These are phyloP conservation scores for Bruguiera sexangula DNA, from an alignment of 345 rosid genomes.

Conservation along the genomic window DNA sequence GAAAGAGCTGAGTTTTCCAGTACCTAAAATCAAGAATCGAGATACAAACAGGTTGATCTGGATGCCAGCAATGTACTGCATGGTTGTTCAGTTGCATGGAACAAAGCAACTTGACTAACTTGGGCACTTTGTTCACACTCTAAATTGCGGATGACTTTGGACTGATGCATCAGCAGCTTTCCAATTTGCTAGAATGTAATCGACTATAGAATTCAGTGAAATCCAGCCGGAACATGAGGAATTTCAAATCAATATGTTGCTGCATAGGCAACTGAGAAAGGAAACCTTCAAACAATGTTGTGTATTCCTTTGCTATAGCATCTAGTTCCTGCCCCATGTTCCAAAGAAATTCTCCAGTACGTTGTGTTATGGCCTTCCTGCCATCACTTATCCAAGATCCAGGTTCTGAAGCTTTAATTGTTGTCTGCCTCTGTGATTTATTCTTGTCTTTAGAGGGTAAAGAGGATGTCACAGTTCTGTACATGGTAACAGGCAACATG, in stretches of 20 bases:
- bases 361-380: constrained; percentile 77
- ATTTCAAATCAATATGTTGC: constrained; percentile 86
- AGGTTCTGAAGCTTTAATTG: constrained; percentile 42
- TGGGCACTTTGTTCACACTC: constrained; percentile 12
- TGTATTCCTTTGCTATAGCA: constrained; percentile 66
- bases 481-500: neutral
- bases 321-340: constrained; percentile 79
- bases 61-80: constrained; percentile 24
- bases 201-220: constrained; percentile 90
- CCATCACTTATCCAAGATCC: constrained; percentile 75
- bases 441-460: constrained; percentile 48
- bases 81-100: constrained; percentile 17
- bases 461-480: constrained; percentile 60
- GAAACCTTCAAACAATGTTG: constrained; percentile 71
- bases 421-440: constrained; percentile 34
- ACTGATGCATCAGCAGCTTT: constrained; percentile 17
- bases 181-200: constrained; percentile 44
- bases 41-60: constrained; percentile 24
- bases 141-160: constrained; percentile 12
- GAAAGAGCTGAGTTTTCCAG: constrained; percentile 6
- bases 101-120: constrained; percentile 11
- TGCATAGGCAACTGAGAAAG: constrained; percentile 82
- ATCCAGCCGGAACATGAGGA: constrained; percentile 91
- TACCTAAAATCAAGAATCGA: constrained; percentile 37
- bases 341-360: constrained; percentile 86